Conservation (phyloP, 495 filamentous ascomycete species). For the Aspergillus haitiensis region DNA sequence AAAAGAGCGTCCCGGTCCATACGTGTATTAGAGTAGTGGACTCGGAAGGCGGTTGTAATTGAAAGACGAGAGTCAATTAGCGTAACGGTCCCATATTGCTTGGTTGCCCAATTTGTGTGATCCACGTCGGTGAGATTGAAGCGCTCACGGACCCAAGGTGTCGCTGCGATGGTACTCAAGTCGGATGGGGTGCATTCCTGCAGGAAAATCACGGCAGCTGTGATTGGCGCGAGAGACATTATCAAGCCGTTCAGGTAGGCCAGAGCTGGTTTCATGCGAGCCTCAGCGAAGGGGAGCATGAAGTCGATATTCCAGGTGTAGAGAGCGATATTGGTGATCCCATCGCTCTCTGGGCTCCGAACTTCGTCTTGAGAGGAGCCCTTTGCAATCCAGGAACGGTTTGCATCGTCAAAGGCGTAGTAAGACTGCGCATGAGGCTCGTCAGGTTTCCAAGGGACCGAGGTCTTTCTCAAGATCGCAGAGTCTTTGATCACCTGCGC, state of each 20-base stretch:
- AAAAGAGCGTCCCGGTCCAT: constrained; percentile 21
- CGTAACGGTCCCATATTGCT: constrained; percentile 13
- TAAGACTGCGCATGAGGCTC: constrained; percentile 5
- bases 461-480: constrained; percentile 3
- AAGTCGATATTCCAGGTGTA: constrained; percentile 21
- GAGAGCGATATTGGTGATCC: constrained; percentile 7
- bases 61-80: neutral
- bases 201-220: constrained; percentile 8
- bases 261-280: constrained; percentile 13
- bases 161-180: constrained; percentile 1
- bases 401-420: constrained; percentile 2
- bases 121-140: constrained; percentile 15
- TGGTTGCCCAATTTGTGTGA: constrained; percentile 3
- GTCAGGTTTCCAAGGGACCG: constrained; percentile 5
- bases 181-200: constrained; percentile 17
- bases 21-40: constrained; percentile 12
- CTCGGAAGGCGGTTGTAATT: constrained; percentile 2
- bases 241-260: neutral
- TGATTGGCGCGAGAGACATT: neutral
- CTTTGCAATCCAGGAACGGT: neutral
- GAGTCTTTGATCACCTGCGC: constrained; percentile 3
- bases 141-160: constrained; percentile 7
- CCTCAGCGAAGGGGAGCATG: constrained; percentile 12
- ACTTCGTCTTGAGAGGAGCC: neutral
- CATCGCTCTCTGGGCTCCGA: neutral